Evolutionary conservation across 2,329 filamentous ascomycete genomes (phyloP).

Genomic region (Botrytis tulipae): DNA sequence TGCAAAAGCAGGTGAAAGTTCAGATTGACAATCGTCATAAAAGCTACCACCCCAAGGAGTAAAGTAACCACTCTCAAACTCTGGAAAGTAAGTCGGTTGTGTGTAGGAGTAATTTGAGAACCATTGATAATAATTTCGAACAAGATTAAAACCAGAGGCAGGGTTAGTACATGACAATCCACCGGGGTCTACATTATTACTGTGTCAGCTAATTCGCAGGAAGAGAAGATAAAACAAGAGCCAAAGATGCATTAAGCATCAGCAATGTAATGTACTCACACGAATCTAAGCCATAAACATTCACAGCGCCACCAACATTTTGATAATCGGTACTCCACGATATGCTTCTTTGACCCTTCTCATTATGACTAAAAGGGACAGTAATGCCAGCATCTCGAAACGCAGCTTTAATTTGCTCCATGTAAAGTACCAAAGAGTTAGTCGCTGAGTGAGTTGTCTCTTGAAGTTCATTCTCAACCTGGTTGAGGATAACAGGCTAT

Average conservation of each 20-base stretch:
- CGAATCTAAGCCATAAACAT: slow-evolving; percentile 49
- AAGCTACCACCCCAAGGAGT: slow-evolving; percentile 52
- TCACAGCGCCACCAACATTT: slow-evolving; percentile 53
- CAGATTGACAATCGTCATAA: slow-evolving; percentile 49
- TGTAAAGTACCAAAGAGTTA: slow-evolving; percentile 50
- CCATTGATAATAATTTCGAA: slow-evolving; percentile 56
- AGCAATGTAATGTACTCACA: slow-evolving; percentile 29
- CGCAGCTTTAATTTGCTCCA: slow-evolving; percentile 50
- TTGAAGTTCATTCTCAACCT: slow-evolving; percentile 54
- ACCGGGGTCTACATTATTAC: slow-evolving; percentile 39
- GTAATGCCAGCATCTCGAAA: slow-evolving; percentile 48
- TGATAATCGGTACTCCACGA: slow-evolving; percentile 56
- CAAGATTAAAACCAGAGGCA: slow-evolving; percentile 48
- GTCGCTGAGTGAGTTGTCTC: slow-evolving; percentile 44
- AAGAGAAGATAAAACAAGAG: background rate
- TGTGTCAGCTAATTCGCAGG: background rate
- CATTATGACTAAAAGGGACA: slow-evolving; percentile 51
- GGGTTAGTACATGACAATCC: slow-evolving; percentile 51
- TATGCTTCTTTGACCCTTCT: slow-evolving; percentile 48
- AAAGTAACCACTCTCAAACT: slow-evolving; percentile 54
- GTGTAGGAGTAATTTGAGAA: slow-evolving; percentile 55
- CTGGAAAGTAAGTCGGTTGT: slow-evolving; percentile 52
- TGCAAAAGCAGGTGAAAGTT: slow-evolving; percentile 48
- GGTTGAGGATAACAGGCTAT: slow-evolving; percentile 49
- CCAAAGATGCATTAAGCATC: background rate